Percentiles rank a stretch among this genome's conserved stretches.
Evolutionary conservation across 2,329 filamentous ascomycete genomes (phyloP).

Genomic region (Fusarium gaditjirri): DNA sequence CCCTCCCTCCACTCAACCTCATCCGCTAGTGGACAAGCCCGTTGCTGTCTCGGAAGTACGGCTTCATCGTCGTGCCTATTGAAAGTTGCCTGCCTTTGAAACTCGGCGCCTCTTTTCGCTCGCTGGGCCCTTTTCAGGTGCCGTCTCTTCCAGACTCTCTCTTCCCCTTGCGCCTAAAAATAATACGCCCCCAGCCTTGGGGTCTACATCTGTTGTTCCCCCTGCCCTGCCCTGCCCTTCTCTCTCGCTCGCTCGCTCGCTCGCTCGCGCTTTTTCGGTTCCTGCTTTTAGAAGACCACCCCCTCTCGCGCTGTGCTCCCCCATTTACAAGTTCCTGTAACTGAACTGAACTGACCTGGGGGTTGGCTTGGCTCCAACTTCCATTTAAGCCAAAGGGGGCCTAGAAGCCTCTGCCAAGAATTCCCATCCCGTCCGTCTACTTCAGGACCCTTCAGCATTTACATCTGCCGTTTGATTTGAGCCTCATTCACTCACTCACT

Average conservation of each 20-base stretch:
- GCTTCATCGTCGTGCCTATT: slow-evolving; percentile 35
- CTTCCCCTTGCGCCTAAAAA: slow-evolving; percentile 14
- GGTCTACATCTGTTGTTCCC: not conserved
- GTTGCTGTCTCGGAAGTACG: slow-evolving; percentile 45
- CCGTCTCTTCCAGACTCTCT: slow-evolving; percentile 24
- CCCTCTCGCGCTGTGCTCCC: not conserved
- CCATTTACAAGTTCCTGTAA: not conserved
- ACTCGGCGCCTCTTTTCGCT: not conserved
- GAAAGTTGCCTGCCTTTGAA: slow-evolving; percentile 8
- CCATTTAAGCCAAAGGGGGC: slow-evolving; percentile 15
- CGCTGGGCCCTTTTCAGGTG: not conserved
- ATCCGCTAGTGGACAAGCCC: slow-evolving; percentile 32
- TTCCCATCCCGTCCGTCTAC: slow-evolving; percentile 1
- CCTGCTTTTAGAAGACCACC: slow-evolving; percentile 7
- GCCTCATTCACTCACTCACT: not conserved
- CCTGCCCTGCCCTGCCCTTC: not conserved
- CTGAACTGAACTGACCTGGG: not conserved
- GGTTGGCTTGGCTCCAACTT: not conserved
- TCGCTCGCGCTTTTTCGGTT: not conserved
- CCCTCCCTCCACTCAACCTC: slow-evolving; percentile 13
- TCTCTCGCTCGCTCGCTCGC: too few species aligned
- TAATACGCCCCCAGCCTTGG: not conserved
- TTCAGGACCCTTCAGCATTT: not conserved
- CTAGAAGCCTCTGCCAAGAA: slow-evolving; percentile 32
- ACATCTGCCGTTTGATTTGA: not conserved